Conservation (phyloP, 1,284 basidiomycete species). For the Pseudozyma pruni region DNA sequence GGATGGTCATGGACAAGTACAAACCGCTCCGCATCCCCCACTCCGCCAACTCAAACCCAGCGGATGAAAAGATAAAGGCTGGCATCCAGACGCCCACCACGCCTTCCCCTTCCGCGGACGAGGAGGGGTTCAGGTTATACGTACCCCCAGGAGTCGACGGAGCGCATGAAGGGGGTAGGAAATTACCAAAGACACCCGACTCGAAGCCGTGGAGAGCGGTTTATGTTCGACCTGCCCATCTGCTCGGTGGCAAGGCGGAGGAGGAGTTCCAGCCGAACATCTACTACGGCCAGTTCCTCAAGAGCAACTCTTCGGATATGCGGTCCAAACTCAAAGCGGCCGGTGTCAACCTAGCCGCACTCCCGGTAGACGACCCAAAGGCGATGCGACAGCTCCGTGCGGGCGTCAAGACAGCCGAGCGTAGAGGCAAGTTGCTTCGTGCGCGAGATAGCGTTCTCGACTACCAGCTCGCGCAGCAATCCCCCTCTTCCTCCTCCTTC, state of each 20-base stretch:
- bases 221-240: slow-evolving; percentile 53
- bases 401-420: slow-evolving; percentile 73
- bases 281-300: slow-evolving; percentile 53
- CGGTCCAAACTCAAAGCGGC: slow-evolving; percentile 35
- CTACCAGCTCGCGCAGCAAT: slow-evolving; percentile 73
- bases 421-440: slow-evolving; percentile 69
- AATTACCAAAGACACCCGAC: slow-evolving; percentile 54
- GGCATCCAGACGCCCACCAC: slow-evolving; percentile 32
- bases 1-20: slow-evolving; percentile 66
- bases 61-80: slow-evolving; percentile 47
- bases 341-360: slow-evolving; percentile 26
- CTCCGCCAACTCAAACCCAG: slow-evolving; percentile 8
- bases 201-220: slow-evolving; percentile 59
- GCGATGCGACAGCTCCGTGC: slow-evolving; percentile 73
- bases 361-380: slow-evolving; percentile 71
- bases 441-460: slow-evolving; percentile 78
- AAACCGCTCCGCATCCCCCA: slow-evolving; percentile 49
- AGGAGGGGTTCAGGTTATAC: neutral
- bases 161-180: slow-evolving; percentile 37
- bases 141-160: neutral
- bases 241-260: slow-evolving; percentile 14
- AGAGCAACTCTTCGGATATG: slow-evolving; percentile 23
- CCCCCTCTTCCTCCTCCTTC: slow-evolving; percentile 18
- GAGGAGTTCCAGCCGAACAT: slow-evolving; percentile 31
- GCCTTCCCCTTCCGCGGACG: neutral